Percentiles rank a stretch among this genome's conserved stretches.
Conservation (phyloP, 2,329 filamentous ascomycete species). For the Basipetospora chlamydospora region DNA sequence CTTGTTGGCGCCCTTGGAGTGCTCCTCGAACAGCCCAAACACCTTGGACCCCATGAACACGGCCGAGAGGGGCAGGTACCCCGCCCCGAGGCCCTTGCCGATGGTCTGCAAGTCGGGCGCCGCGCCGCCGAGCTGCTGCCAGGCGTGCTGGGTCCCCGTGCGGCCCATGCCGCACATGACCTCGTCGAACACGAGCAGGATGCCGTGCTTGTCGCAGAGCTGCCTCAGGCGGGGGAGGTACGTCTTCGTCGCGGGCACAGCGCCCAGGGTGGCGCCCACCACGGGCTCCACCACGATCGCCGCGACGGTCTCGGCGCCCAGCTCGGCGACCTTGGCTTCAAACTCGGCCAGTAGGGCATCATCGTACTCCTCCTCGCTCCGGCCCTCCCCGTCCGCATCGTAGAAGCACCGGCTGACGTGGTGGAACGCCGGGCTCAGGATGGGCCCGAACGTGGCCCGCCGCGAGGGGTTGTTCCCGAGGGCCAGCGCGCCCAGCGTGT, state of each 20-base stretch:
- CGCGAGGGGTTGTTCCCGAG: conserved; percentile 17
- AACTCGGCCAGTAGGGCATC: conserved; percentile 25
- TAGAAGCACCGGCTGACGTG: conserved; percentile 15
- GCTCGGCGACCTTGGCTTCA: conserved; percentile 28
- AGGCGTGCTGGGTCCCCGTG: conserved; percentile 46
- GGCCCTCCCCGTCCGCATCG: conserved; percentile 11
- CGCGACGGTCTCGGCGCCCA: conserved; percentile 30
- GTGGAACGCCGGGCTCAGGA: conserved; percentile 13
- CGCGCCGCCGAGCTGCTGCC: conserved; percentile 38
- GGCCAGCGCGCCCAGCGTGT: conserved; percentile 30
- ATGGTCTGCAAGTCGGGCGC: conserved; percentile 42
- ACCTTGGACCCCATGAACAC: conserved; percentile 37
- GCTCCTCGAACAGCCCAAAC: conserved; percentile 29
- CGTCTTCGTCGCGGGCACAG: conserved; percentile 31
- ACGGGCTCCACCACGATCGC: conserved; percentile 37
- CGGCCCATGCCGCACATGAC: conserved; percentile 58
- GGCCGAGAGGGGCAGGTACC: conserved; percentile 40
- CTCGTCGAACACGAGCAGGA: conserved; percentile 41
- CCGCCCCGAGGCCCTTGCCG: conserved; percentile 44
- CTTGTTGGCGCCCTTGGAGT: conserved; percentile 20
- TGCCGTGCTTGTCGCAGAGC: conserved; percentile 40
- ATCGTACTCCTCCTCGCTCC: conserved; percentile 25
- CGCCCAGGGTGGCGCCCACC: conserved; percentile 34
- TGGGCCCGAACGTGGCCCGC: conserved; percentile 14
- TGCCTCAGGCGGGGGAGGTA: conserved; percentile 39